Evolutionary conservation across 176 grass and related monocot genomes (phyloP).

Genomic region (Avena insularis): DNA sequence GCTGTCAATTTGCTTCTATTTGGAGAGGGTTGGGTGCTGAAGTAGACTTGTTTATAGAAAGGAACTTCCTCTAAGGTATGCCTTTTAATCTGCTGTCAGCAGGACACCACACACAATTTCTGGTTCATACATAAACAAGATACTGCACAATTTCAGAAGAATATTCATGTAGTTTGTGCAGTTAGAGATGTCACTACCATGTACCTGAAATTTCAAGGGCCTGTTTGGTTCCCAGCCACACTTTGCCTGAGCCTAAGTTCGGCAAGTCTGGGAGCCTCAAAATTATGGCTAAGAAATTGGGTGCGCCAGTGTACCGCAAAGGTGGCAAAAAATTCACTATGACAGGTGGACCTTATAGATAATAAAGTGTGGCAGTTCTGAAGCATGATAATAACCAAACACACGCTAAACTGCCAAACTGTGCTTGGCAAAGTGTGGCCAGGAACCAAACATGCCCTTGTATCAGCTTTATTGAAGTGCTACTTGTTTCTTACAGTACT

Average conservation of each 20-base stretch:
- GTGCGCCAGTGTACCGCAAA: too few species aligned
- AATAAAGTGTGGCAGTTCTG: too few species aligned
- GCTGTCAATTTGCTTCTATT: constrained; percentile 98
- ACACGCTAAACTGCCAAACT: too few species aligned
- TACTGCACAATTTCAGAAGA: neutral
- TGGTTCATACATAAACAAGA: neutral
- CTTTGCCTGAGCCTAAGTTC: too few species aligned
- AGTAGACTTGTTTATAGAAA: constrained; percentile 89
- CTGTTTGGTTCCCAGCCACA: too few species aligned
- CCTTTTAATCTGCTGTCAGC: neutral
- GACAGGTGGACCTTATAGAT: too few species aligned
- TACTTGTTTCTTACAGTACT: neutral
- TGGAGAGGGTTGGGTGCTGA: constrained; percentile 91
- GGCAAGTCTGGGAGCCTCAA: too few species aligned
- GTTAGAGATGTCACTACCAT: neutral
- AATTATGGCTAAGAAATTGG: too few species aligned
- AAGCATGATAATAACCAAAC: too few species aligned
- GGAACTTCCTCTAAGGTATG: constrained; percentile 91
- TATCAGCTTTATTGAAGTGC: neutral
- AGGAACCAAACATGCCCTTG: too few species aligned
- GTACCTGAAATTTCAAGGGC: neutral
- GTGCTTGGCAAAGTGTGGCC: too few species aligned
- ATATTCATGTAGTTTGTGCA: neutral
- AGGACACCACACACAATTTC: neutral
- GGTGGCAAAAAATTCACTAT: too few species aligned